Base-by-base conservation (phyloP, 2,329 filamentous ascomycete species). In the Tolypocladium paradoxum region DNA sequence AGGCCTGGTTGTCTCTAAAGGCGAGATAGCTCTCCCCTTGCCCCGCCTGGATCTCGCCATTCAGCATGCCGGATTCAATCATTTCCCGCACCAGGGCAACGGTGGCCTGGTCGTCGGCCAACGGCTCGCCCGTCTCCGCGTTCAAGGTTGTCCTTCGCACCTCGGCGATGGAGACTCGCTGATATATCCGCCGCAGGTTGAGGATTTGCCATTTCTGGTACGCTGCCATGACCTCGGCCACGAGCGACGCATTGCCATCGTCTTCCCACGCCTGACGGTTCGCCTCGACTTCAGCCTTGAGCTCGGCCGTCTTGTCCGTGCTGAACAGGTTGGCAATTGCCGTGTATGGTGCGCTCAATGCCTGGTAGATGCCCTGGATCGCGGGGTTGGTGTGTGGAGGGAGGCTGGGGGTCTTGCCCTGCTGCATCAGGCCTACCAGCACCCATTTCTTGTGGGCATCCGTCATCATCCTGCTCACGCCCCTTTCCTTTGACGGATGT, bases 361-460 rank as follows among this genome's bases (percentile, higher is more conserved):
- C 69, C 55, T 75, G 76, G 60, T 84, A 84, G 6, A 72, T 65
- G 62, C 81, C 84, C 56, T 78, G 72, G 1, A 82, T 77, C 22
- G 70, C 67, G 2, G 67, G 55, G 49, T 77, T 75, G 8, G 80
- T 78, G 48, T 80, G 78, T 38, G 76, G 73, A 1, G 88, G 87
- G 11, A 82, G 64, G 0, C 68, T 60, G 2, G 73, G 71, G 5
- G 74, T 73, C 61, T 75, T 80, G 58, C 90, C 91, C 51, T 83
- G 73, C 7, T 81, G 75, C 20, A 99, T 73, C 52, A 96, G 76
- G 51, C 83, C 82, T 11, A 90, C 78, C 18, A 99, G 72, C 9
- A 95, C 66, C 87, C 90, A 96, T 69, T 92, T 95, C 71, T 92
- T 95, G 74, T 95, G 92, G 6, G 89, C 88, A 59, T 96, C 90